These are phyloP conservation scores for Teratosphaeria pseudoeucalypti DNA, from an alignment of 2,329 filamentous ascomycete genomes.

Conservation along the genomic window DNA sequence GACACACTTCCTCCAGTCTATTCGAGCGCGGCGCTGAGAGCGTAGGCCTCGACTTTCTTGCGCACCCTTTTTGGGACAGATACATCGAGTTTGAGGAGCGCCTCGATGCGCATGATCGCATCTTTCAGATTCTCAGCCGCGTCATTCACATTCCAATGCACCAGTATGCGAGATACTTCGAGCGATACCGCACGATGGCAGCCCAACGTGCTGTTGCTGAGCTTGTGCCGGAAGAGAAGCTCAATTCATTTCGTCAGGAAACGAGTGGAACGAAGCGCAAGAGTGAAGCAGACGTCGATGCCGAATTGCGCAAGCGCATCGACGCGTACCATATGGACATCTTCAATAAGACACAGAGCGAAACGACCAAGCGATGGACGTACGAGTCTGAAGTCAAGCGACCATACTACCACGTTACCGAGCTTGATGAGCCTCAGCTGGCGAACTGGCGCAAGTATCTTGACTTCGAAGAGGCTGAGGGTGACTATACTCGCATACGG, in stretches of 20 bases:
- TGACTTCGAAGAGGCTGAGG: constrained; percentile 85
- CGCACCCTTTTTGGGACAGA: constrained; percentile 97
- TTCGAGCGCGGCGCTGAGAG: constrained; percentile 81
- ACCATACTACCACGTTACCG: constrained; percentile 92
- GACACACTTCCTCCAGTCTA: constrained; percentile 46
- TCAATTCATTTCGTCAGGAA: constrained; percentile 30
- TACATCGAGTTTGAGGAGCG: constrained; percentile 96
- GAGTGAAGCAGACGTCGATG: constrained; percentile 69
- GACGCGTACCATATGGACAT: constrained; percentile 71
- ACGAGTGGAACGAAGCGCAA: constrained; percentile 54
- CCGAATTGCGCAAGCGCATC: constrained; percentile 68
- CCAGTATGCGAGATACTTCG: constrained; percentile 90
- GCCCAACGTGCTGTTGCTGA: constrained; percentile 63
- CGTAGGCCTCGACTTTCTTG: constrained; percentile 86
- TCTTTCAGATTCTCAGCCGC: constrained; percentile 73
- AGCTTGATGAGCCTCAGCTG: constrained; percentile 76
- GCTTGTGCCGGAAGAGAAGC: constrained; percentile 62
- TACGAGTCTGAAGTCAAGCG: constrained; percentile 92
- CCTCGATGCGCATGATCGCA: constrained; percentile 69
- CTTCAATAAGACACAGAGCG: constrained; percentile 71
- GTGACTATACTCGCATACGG: constrained; percentile 60
- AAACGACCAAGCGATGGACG: constrained; percentile 87
- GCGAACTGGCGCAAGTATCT: constrained; percentile 92
- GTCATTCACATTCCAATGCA: constrained; percentile 88
- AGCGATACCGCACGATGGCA: constrained; percentile 71